Base-by-base conservation (phyloP, 768 basidiomycete species). In the Mycena polygramma region DNA sequence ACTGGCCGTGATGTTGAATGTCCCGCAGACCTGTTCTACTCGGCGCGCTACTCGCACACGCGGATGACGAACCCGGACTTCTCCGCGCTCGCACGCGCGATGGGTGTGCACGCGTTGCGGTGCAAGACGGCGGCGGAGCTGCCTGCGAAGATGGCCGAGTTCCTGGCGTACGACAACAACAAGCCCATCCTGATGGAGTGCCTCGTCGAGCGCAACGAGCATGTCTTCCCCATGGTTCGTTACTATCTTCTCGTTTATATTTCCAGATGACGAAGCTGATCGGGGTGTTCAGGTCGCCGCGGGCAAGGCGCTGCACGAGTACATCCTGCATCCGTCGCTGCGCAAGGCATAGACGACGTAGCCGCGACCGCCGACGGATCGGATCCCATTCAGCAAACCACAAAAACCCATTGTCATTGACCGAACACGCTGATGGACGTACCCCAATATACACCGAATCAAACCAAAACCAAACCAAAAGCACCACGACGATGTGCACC, bases 101-200 rank as follows among this genome's bases (percentile, higher is more conserved):
- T 99, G 97, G 89, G 91, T 62, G 94, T 97, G 35, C 95, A 98
- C 76, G 97, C 94, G 24, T 90, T 99, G 75, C 88, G 94, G 69
- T 94, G 92, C 79, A 81, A 84, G 58, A 88, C 77, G 36, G 78
- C 86, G 2, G 91, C 86, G 51, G 96, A 99, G 63, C 87, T 99
- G 11, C 95, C 96, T 0, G 90, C 88, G 43, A 98, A 94, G 87
- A 99, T 99, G 97, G 96, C 96, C 85, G 96, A 98, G 86, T 97
- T 99, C 84, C 86, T 99, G 73, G 97, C 97, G 83, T 97, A 97
- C 79, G 94, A 97, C 74, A 91, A 89, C 67, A 87, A 86, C 66
- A 92, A 89, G 81, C 98, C 98, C 4, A 88, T 99, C 49, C 80
- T 99, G 71, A 84, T 99, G 86, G 98, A 99, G 82, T 97, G 95